Conservation (phyloP, 768 basidiomycete species). For the Naematelia encephala region DNA sequence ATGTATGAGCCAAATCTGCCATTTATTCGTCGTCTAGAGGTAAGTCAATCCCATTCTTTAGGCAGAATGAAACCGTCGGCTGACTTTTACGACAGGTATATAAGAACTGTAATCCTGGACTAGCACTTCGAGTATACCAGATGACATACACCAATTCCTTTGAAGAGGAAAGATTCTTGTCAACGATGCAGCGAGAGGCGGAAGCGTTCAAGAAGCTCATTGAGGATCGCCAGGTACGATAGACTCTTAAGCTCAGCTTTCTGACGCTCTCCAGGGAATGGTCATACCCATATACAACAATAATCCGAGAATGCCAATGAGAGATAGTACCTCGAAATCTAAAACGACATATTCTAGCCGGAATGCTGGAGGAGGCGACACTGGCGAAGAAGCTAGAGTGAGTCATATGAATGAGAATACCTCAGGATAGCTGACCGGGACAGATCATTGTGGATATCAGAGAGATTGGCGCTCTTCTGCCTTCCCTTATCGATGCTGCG, state of each 20-base stretch:
- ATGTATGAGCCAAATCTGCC: conserved; percentile 95
- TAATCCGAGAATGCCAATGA: conserved; percentile 48
- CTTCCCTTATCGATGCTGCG: conserved; percentile 81
- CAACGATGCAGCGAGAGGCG: conserved; percentile 83
- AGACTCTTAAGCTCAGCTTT: conserved; percentile 45
- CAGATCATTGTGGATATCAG: conserved; percentile 96
- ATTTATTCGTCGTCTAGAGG: conserved; percentile 88
- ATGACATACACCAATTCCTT: conserved; percentile 90
- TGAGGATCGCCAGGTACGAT: conserved; percentile 73
- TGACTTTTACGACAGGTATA: conserved; percentile 63
- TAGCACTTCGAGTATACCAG: conserved; percentile 86
- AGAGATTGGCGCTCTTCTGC: conserved; percentile 89
- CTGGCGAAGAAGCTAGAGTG: conserved; percentile 60
- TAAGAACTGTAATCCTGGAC: conserved; percentile 73
- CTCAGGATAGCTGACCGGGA: conserved; percentile 4
- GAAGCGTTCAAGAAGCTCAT: conserved; percentile 90
- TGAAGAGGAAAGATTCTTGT: conserved; percentile 93
- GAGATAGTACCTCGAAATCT: conserved; percentile 35
- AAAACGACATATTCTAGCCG: conserved; percentile 65
- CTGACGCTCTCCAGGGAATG: conserved; percentile 64
- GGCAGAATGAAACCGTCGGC: background rate
- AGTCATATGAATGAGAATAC: conserved; percentile 5
- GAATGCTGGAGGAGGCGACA: conserved; percentile 77
- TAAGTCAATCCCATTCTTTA: conserved; percentile 47
- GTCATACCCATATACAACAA: conserved; percentile 67